These are phyloP conservation scores for Henningerozyma blattae DNA, from an alignment of 805 yeast species.

Conservation along the genomic window DNA sequence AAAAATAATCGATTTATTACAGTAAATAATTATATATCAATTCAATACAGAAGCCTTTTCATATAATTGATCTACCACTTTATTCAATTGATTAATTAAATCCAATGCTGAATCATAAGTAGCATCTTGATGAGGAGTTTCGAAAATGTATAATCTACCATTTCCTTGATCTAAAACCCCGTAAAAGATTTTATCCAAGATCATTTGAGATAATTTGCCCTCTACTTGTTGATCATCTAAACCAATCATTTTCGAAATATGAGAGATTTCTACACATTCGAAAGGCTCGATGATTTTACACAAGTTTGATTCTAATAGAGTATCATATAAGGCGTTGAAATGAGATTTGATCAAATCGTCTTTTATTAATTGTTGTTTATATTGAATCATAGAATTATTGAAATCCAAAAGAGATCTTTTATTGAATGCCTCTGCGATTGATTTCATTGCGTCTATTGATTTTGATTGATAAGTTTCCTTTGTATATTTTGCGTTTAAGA, in stretches of 20 bases:
- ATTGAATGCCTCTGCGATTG: constrained; percentile 80
- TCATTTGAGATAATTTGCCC: constrained; percentile 92
- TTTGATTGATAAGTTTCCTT: constrained; percentile 58
- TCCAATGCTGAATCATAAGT: constrained; percentile 82
- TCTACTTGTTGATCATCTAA: constrained; percentile 81
- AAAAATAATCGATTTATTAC: background rate
- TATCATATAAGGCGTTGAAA: constrained; percentile 85
- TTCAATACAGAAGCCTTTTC: constrained; percentile 86
- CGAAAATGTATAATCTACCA: constrained; percentile 91
- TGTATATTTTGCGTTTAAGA: constrained; percentile 63
- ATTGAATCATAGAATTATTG: constrained; percentile 66
- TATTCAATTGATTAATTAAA: constrained; percentile 75
- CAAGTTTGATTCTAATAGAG: constrained; percentile 82
- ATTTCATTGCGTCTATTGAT: constrained; percentile 91
- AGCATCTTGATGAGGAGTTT: constrained; percentile 78
- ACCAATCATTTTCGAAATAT: constrained; percentile 79
- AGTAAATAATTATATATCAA: constrained; percentile 19
- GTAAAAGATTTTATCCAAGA: constrained; percentile 84
- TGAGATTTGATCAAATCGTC: constrained; percentile 87
- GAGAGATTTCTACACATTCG: constrained; percentile 87
- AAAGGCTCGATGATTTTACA: constrained; percentile 93
- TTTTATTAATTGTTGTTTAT: constrained; percentile 62
- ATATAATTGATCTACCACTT: constrained; percentile 79
- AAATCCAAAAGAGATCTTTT: constrained; percentile 86
- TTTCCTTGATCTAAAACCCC: constrained; percentile 98